Conservation (phyloP, 306 rosid species). For the Astragalus membranaceus region DNA sequence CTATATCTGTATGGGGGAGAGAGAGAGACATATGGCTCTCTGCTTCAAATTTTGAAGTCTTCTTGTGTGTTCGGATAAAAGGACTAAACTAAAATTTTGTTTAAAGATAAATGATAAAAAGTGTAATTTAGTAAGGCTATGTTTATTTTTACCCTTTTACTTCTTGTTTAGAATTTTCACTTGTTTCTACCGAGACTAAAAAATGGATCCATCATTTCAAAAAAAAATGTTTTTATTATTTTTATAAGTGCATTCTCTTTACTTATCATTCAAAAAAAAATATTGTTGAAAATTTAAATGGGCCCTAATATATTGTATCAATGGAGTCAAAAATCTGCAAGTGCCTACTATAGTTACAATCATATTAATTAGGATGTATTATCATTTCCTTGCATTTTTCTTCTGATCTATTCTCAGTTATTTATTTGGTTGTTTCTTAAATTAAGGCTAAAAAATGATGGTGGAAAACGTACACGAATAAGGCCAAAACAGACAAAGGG, state of each 20-base stretch:
- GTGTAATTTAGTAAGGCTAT: too few species aligned
- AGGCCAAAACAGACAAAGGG: slow-evolving; percentile 35
- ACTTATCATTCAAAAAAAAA: too few species aligned
- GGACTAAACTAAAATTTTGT: too few species aligned
- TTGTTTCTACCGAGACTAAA: too few species aligned
- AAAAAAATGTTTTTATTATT: neutral
- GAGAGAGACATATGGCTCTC: slow-evolving; percentile 1
- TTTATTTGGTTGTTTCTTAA: slow-evolving; percentile 1
- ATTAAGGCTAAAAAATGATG: slow-evolving; percentile 18
- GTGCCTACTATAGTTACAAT: neutral
- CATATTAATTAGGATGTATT: neutral
- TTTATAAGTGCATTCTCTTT: too few species aligned
- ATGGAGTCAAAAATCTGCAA: slow-evolving; percentile 1
- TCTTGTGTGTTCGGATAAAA: too few species aligned
- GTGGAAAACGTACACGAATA: neutral
- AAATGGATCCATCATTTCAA: too few species aligned
- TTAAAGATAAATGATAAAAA: too few species aligned
- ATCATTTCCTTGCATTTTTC: neutral
- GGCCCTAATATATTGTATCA: neutral
- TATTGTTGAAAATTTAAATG: too few species aligned
- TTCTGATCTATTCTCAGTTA: neutral
- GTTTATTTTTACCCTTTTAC: too few species aligned
- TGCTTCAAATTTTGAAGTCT: slow-evolving; percentile 56
- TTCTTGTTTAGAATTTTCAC: too few species aligned
- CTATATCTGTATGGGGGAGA: slow-evolving; percentile 10